Evolutionary conservation across 805 yeast species (phyloP), one percentile per base, ranked within the genome.

Genomic region (Spathaspora girioi): DNA sequence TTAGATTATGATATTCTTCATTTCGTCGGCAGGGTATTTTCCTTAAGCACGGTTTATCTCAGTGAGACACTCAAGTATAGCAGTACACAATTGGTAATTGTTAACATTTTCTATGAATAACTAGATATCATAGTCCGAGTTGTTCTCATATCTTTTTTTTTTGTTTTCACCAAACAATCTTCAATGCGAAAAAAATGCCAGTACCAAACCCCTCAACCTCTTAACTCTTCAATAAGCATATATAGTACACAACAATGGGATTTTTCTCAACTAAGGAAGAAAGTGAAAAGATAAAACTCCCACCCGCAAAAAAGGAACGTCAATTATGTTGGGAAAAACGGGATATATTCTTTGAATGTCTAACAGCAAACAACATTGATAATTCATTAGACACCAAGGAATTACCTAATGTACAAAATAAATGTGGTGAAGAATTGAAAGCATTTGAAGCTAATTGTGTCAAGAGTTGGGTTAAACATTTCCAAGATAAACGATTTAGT

Each of bases 321-420:
- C 78, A 82, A 62, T 73, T 76, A 53, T 93, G 99, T 72, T 94
- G 98, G 98, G 93, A 85, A 47, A 76, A 93, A 7, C 80, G 99
- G 53, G 99, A 93, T 62, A 59, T 60, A 41, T 91, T 80, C 64
- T 89, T 89, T 60, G 77, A 69, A 8, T 93, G 99, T 66, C 75
- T 93, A 46, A 89, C 87, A 57, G 74, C 70, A 46, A 78, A 86
- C 60, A 70, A 79, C 15, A 84, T 93, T 49, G 81, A 80, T 8
- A 87, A 88, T 65, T 87, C 96, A 17, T 69, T 84, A 49, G 89
- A 83, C 54, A 77, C 81, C 9, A 73, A 75, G 48, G 67, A 71
- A 48, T 72, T 74, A 43, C 62, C 64, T 5, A 67, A 68, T 29
- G 82, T 89, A 42, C 76, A 79, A 48, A 60, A 69, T 19, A 69